Evolutionary conservation across 129 eudicot genomes (phyloP), one percentile per base, ranked within the genome.

Genomic region (Kitagawia praeruptora): DNA sequence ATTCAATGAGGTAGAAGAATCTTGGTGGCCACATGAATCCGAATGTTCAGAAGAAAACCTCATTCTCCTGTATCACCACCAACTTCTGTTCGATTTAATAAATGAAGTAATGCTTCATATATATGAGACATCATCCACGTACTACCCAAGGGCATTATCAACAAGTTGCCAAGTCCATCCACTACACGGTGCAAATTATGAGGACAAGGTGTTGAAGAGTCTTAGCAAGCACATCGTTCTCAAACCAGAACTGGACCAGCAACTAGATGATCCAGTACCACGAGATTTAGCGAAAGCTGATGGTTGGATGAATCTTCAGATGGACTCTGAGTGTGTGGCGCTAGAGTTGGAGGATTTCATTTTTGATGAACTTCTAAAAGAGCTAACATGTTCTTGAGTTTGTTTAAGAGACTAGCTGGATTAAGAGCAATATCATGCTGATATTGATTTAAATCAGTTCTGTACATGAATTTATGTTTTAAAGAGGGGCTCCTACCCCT

Each of bases 241-340:
- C 77, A 85, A 84, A 77, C 83, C 84, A 23, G 89, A 85, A 76
- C 21, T 73, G 40, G 86, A 82, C 39, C 85, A 81, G 34, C 75
- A 81, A 12, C 15, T 87, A 15, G 86, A 91, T 38, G 45, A 72
- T 48, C 79, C 87, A 15, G 82, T 90, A 74, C 75, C 78, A 74
- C 81, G 49, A 45, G 98, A 94, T 72, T 49, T 91, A 70, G 77
- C 73, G 14, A 84, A 81, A 70, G 88, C 83, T 66, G 83, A 81
- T 81, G 89, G 91, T 47, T 94, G 97, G 98, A 91, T 88, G 96
- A 94, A 88, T 75, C 92, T 91, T 77, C 96, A 88, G 80, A 48
- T 82, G 74, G 96, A 88, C 49, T 81, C 80, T 3, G 97, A 94
- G 81, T 80, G 80, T 79, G 80, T 85, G 70, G 96, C 85, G 46